phyloP scores from a whole-genome alignment of 164 flowering plant species.

The Aristolochia fimbriata region DNA sequence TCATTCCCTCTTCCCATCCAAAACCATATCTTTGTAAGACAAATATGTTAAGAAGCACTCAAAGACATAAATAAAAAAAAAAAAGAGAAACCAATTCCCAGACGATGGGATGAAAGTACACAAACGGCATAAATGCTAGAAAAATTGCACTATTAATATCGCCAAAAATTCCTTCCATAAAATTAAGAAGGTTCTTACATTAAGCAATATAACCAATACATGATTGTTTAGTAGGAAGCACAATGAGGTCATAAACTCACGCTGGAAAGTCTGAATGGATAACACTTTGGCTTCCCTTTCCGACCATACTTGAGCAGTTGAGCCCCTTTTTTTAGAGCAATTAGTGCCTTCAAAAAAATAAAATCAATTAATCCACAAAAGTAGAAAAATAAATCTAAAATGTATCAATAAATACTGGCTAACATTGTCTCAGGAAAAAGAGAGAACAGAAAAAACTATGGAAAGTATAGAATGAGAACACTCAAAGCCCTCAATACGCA shows the following conservation, averaged over 20 bases:
- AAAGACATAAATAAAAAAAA: too few species aligned
- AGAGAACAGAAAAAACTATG: background rate
- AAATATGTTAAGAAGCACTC: too few species aligned
- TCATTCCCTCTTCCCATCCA: too few species aligned
- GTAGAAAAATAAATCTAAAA: background rate
- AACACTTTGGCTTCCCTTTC: constrained; percentile 93
- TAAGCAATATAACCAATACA: too few species aligned
- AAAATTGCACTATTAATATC: too few species aligned
- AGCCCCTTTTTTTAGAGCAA: constrained; percentile 87
- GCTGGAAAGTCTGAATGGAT: constrained; percentile 77
- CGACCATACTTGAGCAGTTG: constrained; percentile 96
- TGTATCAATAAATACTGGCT: background rate
- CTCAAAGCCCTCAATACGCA: background rate
- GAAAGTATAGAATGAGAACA: background rate
- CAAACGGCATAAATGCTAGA: too few species aligned
- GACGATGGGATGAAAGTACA: too few species aligned
- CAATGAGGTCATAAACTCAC: constrained; percentile 33
- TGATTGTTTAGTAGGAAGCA: too few species aligned
- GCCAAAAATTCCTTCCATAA: too few species aligned
- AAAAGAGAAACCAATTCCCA: too few species aligned
- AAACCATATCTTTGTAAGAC: too few species aligned
- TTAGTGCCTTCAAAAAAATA: constrained; percentile 46
- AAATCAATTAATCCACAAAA: background rate
- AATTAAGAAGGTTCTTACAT: too few species aligned
- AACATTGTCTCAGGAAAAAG: background rate